phyloP scores from a whole-genome alignment of 257 asterid genomes.

The Forsythia suspensa region DNA sequence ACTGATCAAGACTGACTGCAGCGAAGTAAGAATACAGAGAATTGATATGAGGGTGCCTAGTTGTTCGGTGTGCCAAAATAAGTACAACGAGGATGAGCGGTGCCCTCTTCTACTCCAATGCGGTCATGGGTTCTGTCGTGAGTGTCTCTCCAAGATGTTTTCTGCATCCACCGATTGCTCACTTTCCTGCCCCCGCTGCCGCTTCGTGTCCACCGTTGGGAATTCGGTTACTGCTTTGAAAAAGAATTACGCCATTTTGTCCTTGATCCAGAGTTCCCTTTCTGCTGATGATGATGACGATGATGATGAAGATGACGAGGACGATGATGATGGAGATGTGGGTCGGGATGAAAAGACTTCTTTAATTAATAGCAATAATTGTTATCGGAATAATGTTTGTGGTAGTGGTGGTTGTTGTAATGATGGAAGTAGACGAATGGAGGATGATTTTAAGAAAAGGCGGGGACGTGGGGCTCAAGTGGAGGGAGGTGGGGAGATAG shows the following conservation, averaged over 20 bases:
- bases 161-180: slow-evolving; percentile 69
- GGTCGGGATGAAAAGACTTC: slow-evolving; percentile 19
- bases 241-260: slow-evolving; percentile 80
- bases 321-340: slow-evolving; percentile 23
- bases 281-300: slow-evolving; percentile 68
- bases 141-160: slow-evolving; percentile 85
- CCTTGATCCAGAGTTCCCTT: slow-evolving; percentile 50
- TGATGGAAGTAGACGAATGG: slow-evolving; percentile 38
- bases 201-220: slow-evolving; percentile 85
- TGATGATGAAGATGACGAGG: slow-evolving; percentile 59
- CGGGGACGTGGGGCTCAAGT: slow-evolving; percentile 26
- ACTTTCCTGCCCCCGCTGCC: slow-evolving; percentile 95
- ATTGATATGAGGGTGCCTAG: slow-evolving; percentile 68
- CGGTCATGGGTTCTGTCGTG: slow-evolving; percentile 97
- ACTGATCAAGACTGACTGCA: neutral
- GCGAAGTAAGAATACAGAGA: neutral
- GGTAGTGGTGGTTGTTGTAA: slow-evolving; percentile 30
- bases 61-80: slow-evolving; percentile 89
- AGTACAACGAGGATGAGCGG: slow-evolving; percentile 88
- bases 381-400: slow-evolving; percentile 19
- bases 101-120: slow-evolving; percentile 97
- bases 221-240: slow-evolving; percentile 83
- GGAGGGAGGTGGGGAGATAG: slow-evolving; percentile 55
- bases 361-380: neutral
- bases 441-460: slow-evolving; percentile 37